These are phyloP conservation scores for Echria macrotheca DNA, from an alignment of 495 filamentous ascomycete genomes.

Conservation along the genomic window DNA sequence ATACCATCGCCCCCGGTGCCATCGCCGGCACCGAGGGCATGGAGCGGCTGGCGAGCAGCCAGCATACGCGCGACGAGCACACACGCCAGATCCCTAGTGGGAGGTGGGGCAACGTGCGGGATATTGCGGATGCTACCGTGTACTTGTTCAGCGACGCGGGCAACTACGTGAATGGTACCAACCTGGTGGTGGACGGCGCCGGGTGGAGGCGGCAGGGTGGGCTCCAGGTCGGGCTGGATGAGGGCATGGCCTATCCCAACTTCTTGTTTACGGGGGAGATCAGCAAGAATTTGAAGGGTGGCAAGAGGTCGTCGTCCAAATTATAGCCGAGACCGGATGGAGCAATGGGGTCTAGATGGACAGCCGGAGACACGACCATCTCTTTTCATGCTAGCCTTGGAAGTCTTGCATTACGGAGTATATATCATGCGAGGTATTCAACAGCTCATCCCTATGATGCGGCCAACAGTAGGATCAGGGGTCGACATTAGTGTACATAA, in stretches of 20 bases:
- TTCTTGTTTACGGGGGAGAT: conserved; percentile 38
- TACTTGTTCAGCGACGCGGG: conserved; percentile 79
- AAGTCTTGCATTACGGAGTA: no score
- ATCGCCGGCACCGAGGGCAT: conserved; percentile 64
- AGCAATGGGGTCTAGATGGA: no score
- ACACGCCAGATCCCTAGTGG: conserved; percentile 55
- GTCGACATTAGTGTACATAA: no score
- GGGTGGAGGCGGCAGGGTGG: conserved; percentile 56
- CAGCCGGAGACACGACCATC: no score
- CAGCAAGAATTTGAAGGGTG: conserved; percentile 37
- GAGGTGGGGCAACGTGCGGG: conserved; percentile 70
- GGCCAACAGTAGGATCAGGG: no score
- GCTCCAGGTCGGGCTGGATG: conserved; percentile 39
- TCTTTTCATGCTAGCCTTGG: no score
- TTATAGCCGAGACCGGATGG: conserved; percentile 19
- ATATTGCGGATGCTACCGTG: conserved; percentile 90
- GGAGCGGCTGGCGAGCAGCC: conserved; percentile 42
- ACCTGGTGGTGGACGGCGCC: conserved; percentile 74
- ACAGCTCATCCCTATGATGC: no score
- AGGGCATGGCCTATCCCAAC: conserved; percentile 41
- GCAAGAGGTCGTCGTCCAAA: conserved; percentile 36
- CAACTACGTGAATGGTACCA: conserved; percentile 75
- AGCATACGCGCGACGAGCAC: conserved; percentile 25
- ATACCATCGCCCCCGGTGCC: conserved; percentile 78
- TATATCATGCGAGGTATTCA: no score